These are phyloP conservation scores for Eruca vesicaria DNA, from an alignment of 441 rosid species.

Conservation along the genomic window DNA sequence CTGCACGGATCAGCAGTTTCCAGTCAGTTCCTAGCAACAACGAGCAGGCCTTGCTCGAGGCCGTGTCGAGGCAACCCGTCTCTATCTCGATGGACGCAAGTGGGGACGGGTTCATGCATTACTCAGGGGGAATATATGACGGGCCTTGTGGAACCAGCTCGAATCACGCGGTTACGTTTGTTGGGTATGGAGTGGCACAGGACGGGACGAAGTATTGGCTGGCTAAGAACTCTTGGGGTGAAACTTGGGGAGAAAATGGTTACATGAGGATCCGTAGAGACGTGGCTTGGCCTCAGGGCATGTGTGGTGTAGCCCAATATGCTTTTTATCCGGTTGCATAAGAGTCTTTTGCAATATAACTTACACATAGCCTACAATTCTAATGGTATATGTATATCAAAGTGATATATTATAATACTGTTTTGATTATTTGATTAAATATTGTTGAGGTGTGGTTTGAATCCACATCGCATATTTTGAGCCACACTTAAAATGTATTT, in stretches of 20 bases:
- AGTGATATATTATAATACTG: not conserved
- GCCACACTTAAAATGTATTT: slow-evolving; percentile 5
- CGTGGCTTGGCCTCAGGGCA: slow-evolving; percentile 32
- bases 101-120: slow-evolving; percentile 22
- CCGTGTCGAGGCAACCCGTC: slow-evolving; percentile 36
- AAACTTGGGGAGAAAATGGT: slow-evolving; percentile 47
- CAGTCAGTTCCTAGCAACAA: slow-evolving; percentile 31
- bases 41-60: slow-evolving; percentile 38
- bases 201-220: slow-evolving; percentile 41
- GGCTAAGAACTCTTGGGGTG: slow-evolving; percentile 48
- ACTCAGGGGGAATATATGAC: slow-evolving; percentile 30
- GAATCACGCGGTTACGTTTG: slow-evolving; percentile 34
- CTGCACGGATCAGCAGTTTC: slow-evolving; percentile 25
- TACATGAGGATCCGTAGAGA: slow-evolving; percentile 46
- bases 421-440: not conserved
- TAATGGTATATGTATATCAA: not conserved
- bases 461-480: slow-evolving; percentile 8
- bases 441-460: slow-evolving; percentile 4
- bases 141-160: slow-evolving; percentile 27
- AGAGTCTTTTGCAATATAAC: not conserved
- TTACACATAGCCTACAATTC: not conserved
- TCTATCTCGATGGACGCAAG: slow-evolving; percentile 28
- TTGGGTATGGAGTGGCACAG: slow-evolving; percentile 44
- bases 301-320: slow-evolving; percentile 45
- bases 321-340: slow-evolving; percentile 44